Base-by-base conservation (phyloP, 768 basidiomycete species). In the Clitopilus passeckerianus region DNA sequence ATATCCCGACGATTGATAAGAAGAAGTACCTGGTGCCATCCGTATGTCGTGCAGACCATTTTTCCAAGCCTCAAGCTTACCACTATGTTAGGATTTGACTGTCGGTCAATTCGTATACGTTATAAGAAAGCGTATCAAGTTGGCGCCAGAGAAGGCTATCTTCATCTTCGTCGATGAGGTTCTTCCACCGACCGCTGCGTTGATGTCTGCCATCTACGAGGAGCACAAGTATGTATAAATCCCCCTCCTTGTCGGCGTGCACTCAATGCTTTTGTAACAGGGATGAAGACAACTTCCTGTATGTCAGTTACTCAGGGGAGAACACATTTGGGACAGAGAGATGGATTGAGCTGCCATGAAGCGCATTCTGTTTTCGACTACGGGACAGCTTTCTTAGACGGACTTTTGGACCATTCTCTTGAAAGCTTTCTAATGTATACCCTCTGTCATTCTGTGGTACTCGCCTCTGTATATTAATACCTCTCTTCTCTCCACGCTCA, bases 161-260 rank as follows among this genome's bases (percentile, higher is more conserved):
- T 99, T 98, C 80, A 98, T 99, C 75, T 99, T 98, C 68, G 97
- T 99, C 56, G 95, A 99, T 67, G 97, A 99, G 73, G 95, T 98
- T 57, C 82, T 99, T 27, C 97, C 97, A 46, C 97, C 97, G 44
- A 98, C 97, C 0, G 97, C 96, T 14, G 95, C 96, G 2, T 79
- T 98, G 54, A 99, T 99, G 97, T 95, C 93, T 68, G 88, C 93
- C 58, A 98, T 99, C 70, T 99, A 99, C 69, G 97, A 99, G 76
- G 97, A 99, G 75, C 96, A 99, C 83, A 98, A 98, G 95, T 98
- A 63, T 69, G 92, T 82, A 60, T 1, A 22, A 53, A 56, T 15
- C 57, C 63, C 8, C 41, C 22, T 57, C 46, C 15, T 24, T 34
- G 56, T 54, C 16, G 5, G 50, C 50, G 56, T 61, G n/a, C 18